A percentile compares a stretch with the other conserved stretches of the same genome.
These are phyloP conservation scores for Strombidium stylifer DNA, from an alignment of 73 alveolate species.

Conservation along the genomic window DNA sequence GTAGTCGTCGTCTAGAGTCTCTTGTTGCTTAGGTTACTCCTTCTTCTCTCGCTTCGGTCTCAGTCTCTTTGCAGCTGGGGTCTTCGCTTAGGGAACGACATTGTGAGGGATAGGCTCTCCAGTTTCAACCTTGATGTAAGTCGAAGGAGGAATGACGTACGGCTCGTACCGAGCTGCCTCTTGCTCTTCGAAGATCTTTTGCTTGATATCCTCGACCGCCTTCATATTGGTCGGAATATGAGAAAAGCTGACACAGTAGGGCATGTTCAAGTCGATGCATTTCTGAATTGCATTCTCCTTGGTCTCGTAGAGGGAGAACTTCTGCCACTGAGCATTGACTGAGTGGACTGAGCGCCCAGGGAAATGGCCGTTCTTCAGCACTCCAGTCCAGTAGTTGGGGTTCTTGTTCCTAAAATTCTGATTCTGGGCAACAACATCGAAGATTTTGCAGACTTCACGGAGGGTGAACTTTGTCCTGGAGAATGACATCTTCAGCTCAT, in stretches of 20 bases:
- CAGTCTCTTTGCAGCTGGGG: background rate
- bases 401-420: conserved; percentile 22
- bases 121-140: too few relatives aligned
- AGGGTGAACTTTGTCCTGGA: conserved; percentile 33
- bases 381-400: conserved; percentile 23
- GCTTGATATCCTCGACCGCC: background rate
- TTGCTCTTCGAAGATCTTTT: background rate
- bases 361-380: conserved; percentile 17
- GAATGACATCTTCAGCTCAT: conserved; percentile 12
- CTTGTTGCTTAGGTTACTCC: too few relatives aligned
- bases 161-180: too few relatives aligned
- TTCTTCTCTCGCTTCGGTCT: too few relatives aligned
- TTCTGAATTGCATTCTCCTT: conserved; percentile 7
- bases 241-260: conserved; percentile 35
- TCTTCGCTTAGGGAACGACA: background rate
- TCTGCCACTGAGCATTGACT: conserved; percentile 30
- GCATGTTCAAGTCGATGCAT: conserved; percentile 16
- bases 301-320: conserved; percentile 7
- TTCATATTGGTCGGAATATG: conserved; percentile 9
- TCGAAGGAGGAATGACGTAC: too few relatives aligned
- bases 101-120: background rate
- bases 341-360: conserved; percentile 47
- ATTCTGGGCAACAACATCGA: conserved; percentile 27
- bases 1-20: too few relatives aligned
- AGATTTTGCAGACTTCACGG: conserved; percentile 25